These are phyloP conservation scores for Hylodesmum podocarpum DNA, from an alignment of 306 rosid genomes.

Conservation along the genomic window DNA sequence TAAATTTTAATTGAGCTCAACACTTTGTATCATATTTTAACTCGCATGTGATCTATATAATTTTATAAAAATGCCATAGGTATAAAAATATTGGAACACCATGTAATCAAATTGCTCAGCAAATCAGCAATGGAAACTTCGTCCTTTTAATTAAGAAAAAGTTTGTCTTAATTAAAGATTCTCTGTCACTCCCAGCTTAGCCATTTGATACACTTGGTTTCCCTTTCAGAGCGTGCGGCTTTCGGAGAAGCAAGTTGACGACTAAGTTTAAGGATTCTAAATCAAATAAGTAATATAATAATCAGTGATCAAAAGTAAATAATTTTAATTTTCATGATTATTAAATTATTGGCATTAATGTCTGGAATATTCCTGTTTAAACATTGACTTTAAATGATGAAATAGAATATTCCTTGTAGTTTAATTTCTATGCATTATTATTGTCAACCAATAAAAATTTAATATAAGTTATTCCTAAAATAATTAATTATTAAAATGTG, in stretches of 20 bases:
- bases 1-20: constrained; percentile 18
- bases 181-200: neutral
- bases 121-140: neutral
- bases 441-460: no score
- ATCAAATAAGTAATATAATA: neutral
- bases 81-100: neutral
- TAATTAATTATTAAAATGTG: no score
- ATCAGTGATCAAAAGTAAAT: neutral
- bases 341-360: neutral
- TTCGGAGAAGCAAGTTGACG: constrained; percentile 23
- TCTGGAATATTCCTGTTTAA: neutral
- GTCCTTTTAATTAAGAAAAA: neutral
- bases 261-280: neutral
- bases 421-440: no score
- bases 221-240: neutral
- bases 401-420: neutral
- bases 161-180: neutral
- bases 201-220: constrained; percentile 20
- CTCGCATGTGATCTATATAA: constrained; percentile 1
- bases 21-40: neutral
- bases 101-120: constrained; percentile 16
- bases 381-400: neutral
- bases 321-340: neutral
- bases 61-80: neutral
- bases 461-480: no score